These are phyloP conservation scores for Hericium erinaceus DNA, from an alignment of 768 basidiomycete species.

Conservation along the genomic window DNA sequence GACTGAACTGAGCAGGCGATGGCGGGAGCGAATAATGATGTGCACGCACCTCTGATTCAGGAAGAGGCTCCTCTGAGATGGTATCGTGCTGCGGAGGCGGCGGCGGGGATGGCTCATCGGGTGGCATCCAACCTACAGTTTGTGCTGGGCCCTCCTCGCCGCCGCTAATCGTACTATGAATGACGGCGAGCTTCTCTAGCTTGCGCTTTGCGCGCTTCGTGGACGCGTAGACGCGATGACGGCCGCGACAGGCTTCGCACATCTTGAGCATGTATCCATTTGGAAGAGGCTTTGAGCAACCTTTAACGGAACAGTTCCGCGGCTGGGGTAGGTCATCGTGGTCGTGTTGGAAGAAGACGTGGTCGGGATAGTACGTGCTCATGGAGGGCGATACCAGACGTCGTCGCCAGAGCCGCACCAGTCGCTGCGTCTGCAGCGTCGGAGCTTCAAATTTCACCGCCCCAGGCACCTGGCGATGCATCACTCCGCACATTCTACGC, in stretches of 20 bases:
- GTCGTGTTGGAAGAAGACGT: constrained; percentile 11
- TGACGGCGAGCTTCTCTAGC: constrained; percentile 35
- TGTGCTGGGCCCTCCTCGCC: constrained; percentile 5
- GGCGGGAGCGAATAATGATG: too few relatives aligned
- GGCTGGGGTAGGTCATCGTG: neutral
- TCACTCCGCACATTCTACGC: too few relatives aligned
- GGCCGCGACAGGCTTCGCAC: constrained; percentile 42
- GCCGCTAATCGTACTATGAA: constrained; percentile 5
- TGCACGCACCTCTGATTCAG: neutral
- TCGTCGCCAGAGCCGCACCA: neutral
- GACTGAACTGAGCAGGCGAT: too few relatives aligned
- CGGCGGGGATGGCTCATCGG: constrained; percentile 4
- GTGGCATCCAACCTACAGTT: constrained; percentile 20
- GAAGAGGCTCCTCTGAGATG: too few relatives aligned
- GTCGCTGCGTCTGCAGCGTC: neutral
- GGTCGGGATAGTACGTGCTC: constrained; percentile 17
- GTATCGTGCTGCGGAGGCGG: neutral
- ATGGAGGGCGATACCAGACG: constrained; percentile 3
- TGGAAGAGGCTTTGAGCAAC: constrained; percentile 29
- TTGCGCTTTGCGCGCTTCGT: constrained; percentile 43
- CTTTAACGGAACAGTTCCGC: constrained; percentile 33
- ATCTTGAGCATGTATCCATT: constrained; percentile 32
- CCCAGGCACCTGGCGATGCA: too few relatives aligned
- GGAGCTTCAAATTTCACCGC: neutral
- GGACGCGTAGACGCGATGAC: constrained; percentile 41